Evolutionary conservation across 2,329 filamentous ascomycete species (phyloP).

Genomic region (Talaromyces marneffei): DNA sequence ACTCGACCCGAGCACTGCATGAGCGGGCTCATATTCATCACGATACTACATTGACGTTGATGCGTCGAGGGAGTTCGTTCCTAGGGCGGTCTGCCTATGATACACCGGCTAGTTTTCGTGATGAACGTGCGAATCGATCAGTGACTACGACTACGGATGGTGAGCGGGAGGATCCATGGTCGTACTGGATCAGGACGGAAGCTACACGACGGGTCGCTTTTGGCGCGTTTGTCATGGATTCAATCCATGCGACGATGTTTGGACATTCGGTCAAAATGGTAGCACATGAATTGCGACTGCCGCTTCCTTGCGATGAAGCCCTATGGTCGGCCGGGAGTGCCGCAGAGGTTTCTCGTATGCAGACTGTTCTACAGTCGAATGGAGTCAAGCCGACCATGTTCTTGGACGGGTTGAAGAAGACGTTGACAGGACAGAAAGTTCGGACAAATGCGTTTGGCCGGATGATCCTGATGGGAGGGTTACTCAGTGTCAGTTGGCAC

Average conservation of each 20-base stretch:
- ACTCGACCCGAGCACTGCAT: constrained; percentile 82
- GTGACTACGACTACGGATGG: constrained; percentile 52
- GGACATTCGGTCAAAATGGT: constrained; percentile 97
- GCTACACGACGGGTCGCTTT: constrained; percentile 85
- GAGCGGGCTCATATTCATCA: constrained; percentile 96
- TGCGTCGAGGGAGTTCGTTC: constrained; percentile 86
- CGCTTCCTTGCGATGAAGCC: constrained; percentile 85
- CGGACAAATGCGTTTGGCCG: constrained; percentile 90
- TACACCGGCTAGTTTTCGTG: constrained; percentile 69
- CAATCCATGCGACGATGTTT: constrained; percentile 95
- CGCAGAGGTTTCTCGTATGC: constrained; percentile 76
- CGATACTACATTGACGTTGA: constrained; percentile 87
- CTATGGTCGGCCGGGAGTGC: constrained; percentile 88
- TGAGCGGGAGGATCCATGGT: constrained; percentile 86
- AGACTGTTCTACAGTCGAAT: constrained; percentile 71
- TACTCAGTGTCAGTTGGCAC: constrained; percentile 92
- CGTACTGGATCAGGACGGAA: constrained; percentile 91
- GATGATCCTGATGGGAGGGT: constrained; percentile 86
- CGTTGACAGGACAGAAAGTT: constrained; percentile 76
- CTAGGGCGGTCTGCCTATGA: constrained; percentile 81
- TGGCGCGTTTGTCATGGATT: constrained; percentile 90
- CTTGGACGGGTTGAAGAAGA: constrained; percentile 83
- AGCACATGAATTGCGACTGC: constrained; percentile 86
- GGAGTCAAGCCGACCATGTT: constrained; percentile 82
- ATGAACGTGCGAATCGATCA: constrained; percentile 46